Evolutionary conservation across 2,329 filamentous ascomycete species (phyloP).

Genomic region (Aspergillus persii): DNA sequence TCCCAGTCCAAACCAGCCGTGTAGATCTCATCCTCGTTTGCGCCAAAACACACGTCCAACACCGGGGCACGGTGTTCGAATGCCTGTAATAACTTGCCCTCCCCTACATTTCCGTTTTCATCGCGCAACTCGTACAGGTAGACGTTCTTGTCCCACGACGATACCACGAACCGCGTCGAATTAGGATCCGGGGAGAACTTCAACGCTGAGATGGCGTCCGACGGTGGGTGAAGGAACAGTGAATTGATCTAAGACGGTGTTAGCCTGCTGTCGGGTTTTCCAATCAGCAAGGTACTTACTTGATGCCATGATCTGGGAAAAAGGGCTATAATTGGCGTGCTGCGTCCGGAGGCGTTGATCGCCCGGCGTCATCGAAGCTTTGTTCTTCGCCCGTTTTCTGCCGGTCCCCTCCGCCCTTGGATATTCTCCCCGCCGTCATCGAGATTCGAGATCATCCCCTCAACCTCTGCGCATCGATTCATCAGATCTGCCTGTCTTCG

Average conservation of each 20-base stretch:
- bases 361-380: constrained; percentile 25
- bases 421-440: constrained; percentile 26
- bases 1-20: constrained; percentile 83
- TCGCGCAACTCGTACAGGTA: constrained; percentile 78
- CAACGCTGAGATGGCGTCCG: constrained; percentile 82
- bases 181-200: constrained; percentile 76
- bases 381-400: constrained; percentile 32
- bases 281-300: constrained; percentile 30
- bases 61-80: constrained; percentile 83
- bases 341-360: constrained; percentile 20
- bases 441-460: not conserved
- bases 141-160: constrained; percentile 90
- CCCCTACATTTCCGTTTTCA: constrained; percentile 54
- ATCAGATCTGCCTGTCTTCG: not conserved
- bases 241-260: constrained; percentile 60
- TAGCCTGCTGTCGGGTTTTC: not conserved
- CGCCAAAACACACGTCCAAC: constrained; percentile 87
- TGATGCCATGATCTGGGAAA: constrained; percentile 39
- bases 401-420: constrained; percentile 27
- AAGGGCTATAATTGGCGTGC: constrained; percentile 9
- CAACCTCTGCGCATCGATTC: not conserved
- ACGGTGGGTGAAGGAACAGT: constrained; percentile 79
- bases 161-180: constrained; percentile 77
- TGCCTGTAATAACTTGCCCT: constrained; percentile 65
- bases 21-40: constrained; percentile 78